Evolutionary conservation across 192 early-diverging fungal species (phyloP).

Genomic region (Coemansia aciculifera): DNA sequence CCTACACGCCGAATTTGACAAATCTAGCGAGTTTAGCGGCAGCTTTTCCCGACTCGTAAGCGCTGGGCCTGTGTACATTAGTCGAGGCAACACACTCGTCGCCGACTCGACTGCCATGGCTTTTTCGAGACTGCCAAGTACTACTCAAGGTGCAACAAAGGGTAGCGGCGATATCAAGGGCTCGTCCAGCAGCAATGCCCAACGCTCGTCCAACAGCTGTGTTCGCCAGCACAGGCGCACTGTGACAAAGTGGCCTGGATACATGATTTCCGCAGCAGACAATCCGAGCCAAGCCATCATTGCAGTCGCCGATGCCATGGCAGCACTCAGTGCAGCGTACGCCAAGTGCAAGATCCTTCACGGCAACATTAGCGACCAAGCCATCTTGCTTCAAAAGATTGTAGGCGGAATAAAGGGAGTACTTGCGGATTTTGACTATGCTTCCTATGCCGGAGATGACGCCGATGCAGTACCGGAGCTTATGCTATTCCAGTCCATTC

Average conservation of each 20-base stretch:
- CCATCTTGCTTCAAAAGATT: no score
- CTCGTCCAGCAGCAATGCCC: no score
- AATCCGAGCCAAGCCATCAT: no score
- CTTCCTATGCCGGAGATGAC: neutral
- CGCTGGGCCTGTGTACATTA: neutral
- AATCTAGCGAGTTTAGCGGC: neutral
- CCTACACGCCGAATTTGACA: neutral
- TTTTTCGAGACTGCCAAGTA: neutral
- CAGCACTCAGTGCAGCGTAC: no score
- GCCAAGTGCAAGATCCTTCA: no score
- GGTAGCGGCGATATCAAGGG: no score
- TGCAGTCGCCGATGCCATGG: no score
- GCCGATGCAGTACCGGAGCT: neutral
- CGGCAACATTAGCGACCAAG: no score
- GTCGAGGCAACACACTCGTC: neutral
- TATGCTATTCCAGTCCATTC: conserved; percentile 12
- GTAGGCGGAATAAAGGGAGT: neutral
- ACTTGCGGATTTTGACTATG: conserved; percentile 24
- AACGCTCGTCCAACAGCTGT: neutral
- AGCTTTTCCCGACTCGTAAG: neutral
- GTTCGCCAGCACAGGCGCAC: no score
- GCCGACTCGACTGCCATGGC: neutral
- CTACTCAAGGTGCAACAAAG: neutral
- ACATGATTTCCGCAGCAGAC: no score
- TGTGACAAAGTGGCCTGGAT: no score